A percentile compares a stretch with the other conserved stretches of the same genome.
Conservation (phyloP, 805 yeast genomes). For the Deakozyma indianensis region DNA sequence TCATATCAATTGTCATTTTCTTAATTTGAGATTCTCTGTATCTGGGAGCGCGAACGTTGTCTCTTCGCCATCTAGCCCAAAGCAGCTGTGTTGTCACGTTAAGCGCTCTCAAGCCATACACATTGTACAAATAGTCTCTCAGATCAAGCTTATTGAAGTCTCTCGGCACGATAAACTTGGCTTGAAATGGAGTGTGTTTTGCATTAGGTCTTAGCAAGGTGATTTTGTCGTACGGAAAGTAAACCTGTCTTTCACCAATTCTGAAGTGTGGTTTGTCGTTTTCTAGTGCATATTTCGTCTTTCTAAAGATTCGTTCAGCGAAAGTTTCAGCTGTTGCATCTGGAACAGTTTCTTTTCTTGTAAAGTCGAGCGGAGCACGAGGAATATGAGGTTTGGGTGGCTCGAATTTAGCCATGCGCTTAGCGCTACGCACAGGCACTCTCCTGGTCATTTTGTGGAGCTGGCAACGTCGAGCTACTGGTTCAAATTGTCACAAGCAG, state of each 20-base stretch:
- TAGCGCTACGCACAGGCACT: not conserved
- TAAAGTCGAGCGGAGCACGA: not conserved
- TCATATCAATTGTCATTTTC: conserved; percentile 95
- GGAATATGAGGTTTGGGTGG: not conserved
- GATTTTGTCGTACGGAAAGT: conserved; percentile 76
- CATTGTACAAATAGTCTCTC: conserved; percentile 81
- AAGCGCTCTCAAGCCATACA: conserved; percentile 82
- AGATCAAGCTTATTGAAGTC: conserved; percentile 87
- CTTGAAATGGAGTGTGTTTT: conserved; percentile 94
- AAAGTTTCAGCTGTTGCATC: not conserved
- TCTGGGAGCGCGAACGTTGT: conserved; percentile 47
- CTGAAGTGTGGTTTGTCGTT: conserved; percentile 62
- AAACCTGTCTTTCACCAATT: conserved; percentile 62
- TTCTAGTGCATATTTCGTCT: conserved; percentile 13
- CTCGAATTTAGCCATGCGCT: not conserved
- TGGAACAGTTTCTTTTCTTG: not conserved
- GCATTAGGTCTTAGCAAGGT: conserved; percentile 81
- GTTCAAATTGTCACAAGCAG: no score
- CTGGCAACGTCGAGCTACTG: no score
- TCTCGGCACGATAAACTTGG: conserved; percentile 88
- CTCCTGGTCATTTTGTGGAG: not conserved
- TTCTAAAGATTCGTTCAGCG: conserved; percentile 1
- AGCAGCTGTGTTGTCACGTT: conserved; percentile 75
- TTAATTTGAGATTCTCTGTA: conserved; percentile 69
- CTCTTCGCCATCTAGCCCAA: conserved; percentile 56